phyloP scores from a whole-genome alignment of 2,329 filamentous ascomycete species.

The Myriosclerotinia duriaeana region DNA sequence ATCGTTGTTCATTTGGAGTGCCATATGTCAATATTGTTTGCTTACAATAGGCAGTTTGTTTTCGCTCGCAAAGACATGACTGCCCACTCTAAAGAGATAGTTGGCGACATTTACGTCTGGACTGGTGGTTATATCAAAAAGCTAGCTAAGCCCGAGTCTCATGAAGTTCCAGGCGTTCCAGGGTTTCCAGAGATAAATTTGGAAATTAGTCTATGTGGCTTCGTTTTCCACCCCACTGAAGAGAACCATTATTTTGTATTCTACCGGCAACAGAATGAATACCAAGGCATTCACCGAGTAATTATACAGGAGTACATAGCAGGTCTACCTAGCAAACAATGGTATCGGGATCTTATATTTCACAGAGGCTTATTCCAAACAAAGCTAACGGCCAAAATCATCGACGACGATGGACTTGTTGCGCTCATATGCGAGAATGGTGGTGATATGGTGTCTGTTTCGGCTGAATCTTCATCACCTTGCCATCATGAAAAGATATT shows the following conservation, averaged over 20 bases:
- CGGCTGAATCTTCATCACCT: neutral
- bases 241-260: conserved; percentile 13
- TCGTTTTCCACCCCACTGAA: conserved; percentile 17
- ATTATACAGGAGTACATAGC: neutral
- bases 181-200: no score
- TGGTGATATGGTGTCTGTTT: no score
- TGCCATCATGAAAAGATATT: neutral
- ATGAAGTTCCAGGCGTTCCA: neutral
- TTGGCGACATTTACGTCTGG: neutral
- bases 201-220: neutral
- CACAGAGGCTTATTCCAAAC: neutral
- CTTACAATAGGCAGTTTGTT: conserved; percentile 9
- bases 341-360: neutral
- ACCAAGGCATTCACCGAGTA: neutral
- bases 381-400: neutral
- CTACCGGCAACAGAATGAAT: neutral
- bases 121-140: neutral
- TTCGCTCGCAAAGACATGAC: neutral
- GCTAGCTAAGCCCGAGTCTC: neutral
- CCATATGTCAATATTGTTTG: neutral
- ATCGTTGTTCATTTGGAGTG: neutral
- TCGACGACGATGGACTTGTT: conserved; percentile 7
- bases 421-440: neutral
- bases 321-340: neutral
- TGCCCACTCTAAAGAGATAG: no score